These are phyloP conservation scores for Fusarium illudens DNA, from an alignment of 2,329 filamentous ascomycete species.

Conservation along the genomic window DNA sequence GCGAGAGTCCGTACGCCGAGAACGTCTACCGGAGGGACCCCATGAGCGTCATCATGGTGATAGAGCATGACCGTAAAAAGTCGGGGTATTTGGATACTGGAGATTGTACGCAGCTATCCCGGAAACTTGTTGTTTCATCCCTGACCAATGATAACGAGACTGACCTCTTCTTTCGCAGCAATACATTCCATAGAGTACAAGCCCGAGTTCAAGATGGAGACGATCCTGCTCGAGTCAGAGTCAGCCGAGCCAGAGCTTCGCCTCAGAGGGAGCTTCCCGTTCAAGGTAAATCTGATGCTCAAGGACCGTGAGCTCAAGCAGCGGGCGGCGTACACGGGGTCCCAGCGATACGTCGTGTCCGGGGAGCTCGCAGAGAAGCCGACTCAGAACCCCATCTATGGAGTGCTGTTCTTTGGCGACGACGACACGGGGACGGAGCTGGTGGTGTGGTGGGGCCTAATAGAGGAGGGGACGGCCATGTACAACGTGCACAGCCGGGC, in stretches of 20 bases:
- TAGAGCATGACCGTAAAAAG: slow-evolving; percentile 37
- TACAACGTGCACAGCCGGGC: slow-evolving; percentile 37
- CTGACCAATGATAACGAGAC: slow-evolving; percentile 3
- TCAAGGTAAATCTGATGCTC: slow-evolving; percentile 37
- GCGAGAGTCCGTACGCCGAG: slow-evolving; percentile 32
- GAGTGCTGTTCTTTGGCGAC: slow-evolving; percentile 38
- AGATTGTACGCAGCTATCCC: slow-evolving; percentile 17
- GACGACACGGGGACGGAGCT: slow-evolving; percentile 37
- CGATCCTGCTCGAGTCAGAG: slow-evolving; percentile 37
- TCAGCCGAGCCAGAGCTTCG: slow-evolving; percentile 34
- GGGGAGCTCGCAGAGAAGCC: slow-evolving; percentile 34
- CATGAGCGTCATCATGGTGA: slow-evolving; percentile 40
- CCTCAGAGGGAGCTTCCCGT: slow-evolving; percentile 39
- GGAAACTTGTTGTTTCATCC: background rate
- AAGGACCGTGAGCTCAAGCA: slow-evolving; percentile 35
- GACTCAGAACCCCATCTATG: slow-evolving; percentile 40
- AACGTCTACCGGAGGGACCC: slow-evolving; percentile 34
- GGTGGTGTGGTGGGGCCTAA: slow-evolving; percentile 42
- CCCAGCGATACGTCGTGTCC: slow-evolving; percentile 38
- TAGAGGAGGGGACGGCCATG: slow-evolving; percentile 40
- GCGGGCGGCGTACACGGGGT: slow-evolving; percentile 40
- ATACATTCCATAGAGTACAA: slow-evolving; percentile 41
- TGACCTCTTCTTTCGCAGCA: slow-evolving; percentile 20
- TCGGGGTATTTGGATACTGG: slow-evolving; percentile 34
- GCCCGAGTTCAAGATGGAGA: slow-evolving; percentile 39